Evolutionary conservation across 208 protist genomes (phyloP).

Genomic region (Leishmania arabica): DNA sequence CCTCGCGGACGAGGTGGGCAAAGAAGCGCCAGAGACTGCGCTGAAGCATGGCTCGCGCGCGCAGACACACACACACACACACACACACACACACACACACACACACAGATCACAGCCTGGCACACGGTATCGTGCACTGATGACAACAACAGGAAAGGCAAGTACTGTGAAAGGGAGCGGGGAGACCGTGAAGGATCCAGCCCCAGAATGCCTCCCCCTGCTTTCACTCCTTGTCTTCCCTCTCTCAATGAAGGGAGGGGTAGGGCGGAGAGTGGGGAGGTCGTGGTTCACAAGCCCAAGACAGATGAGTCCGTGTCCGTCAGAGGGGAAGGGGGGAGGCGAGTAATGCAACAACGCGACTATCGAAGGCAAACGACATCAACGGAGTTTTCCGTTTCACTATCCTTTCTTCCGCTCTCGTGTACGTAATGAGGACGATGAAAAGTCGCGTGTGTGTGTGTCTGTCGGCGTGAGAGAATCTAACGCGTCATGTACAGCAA

Average conservation of each 20-base stretch:
- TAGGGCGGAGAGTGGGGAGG: neutral
- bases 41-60: conserved; percentile 20
- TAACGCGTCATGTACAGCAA: neutral
- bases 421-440: neutral
- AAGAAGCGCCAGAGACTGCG: conserved; percentile 16
- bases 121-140: neutral
- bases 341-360: no score
- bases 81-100: neutral
- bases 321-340: neutral
- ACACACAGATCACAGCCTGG: neutral
- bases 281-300: neutral
- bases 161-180: neutral
- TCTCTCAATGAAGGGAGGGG: neutral
- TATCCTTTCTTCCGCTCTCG: no score
- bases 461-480: neutral
- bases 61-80: neutral
- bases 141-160: neutral
- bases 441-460: neutral
- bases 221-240: neutral
- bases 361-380: neutral
- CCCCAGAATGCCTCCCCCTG: neutral
- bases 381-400: neutral
- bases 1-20: conserved; percentile 64
- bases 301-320: neutral
- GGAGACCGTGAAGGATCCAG: neutral